Conservation (phyloP, 31 red algal genomes). For the Endocladia muricata region DNA sequence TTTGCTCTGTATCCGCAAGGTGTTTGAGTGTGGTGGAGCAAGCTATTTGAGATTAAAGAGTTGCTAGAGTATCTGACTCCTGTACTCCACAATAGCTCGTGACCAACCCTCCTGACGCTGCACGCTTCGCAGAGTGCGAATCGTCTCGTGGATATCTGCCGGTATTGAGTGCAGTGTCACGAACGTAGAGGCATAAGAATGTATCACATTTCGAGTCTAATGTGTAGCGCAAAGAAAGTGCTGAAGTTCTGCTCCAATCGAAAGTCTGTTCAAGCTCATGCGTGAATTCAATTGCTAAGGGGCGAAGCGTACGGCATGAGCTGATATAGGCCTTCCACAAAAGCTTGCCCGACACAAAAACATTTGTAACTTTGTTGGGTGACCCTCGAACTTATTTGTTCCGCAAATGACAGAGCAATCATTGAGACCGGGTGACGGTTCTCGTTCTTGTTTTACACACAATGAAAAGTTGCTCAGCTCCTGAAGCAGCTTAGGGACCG, state of each 20-base stretch:
- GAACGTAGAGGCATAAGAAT: background rate
- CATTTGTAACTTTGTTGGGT: background rate
- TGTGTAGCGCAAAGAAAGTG: conserved; percentile 12
- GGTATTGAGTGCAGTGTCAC: background rate
- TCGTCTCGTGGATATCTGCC: too few species aligned
- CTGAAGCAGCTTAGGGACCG: conserved; percentile 13
- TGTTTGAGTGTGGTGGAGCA: too few species aligned
- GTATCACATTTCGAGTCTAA: conserved; percentile 5
- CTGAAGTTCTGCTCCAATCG: conserved; percentile 6
- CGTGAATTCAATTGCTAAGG: background rate
- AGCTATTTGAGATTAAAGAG: too few species aligned
- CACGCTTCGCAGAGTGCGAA: too few species aligned
- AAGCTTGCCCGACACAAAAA: background rate
- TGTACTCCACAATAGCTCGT: too few species aligned
- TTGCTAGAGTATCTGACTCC: too few species aligned
- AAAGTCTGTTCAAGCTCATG: conserved; percentile 1
- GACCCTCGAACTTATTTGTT: background rate
- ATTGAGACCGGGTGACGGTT: background rate
- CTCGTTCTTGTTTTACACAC: conserved; percentile 3
- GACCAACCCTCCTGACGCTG: too few species aligned
- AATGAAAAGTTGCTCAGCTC: conserved; percentile 43
- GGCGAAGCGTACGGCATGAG: background rate
- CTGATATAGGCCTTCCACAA: background rate
- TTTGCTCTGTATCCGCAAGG: too few species aligned
- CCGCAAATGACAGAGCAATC: background rate